Conservation (phyloP, 164 flowering plant species). For the Piper betle region DNA sequence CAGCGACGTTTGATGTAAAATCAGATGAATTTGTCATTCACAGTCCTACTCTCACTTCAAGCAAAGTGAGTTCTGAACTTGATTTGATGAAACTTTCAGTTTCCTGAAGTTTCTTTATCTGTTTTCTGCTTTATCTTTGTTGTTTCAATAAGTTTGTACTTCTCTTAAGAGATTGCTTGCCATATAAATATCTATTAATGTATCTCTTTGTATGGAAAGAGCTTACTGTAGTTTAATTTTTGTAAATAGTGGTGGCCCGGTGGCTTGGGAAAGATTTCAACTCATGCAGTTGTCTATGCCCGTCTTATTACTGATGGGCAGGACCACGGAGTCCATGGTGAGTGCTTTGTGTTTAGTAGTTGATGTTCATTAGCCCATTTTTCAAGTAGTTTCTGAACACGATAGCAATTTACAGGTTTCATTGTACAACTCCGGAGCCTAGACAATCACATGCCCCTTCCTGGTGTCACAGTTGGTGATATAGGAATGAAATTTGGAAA, state of each 20-base stretch:
- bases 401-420: constrained; percentile 40
- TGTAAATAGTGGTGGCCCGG: constrained; percentile 97
- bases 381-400: background rate
- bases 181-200: no score
- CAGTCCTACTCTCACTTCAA: constrained; percentile 89
- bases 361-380: background rate
- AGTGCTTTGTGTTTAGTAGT: background rate
- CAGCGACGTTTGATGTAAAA: constrained; percentile 87
- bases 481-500: constrained; percentile 97
- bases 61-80: constrained; percentile 55
- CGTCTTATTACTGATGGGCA: constrained; percentile 61
- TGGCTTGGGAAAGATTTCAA: constrained; percentile 88
- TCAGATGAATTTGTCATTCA: constrained; percentile 82
- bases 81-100: background rate
- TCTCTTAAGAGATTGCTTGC: background rate
- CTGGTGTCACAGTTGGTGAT: constrained; percentile 89
- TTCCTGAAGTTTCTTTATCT: background rate
- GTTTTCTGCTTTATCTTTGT: background rate
- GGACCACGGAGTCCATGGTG: constrained; percentile 90
- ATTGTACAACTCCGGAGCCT: constrained; percentile 88
- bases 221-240: background rate
- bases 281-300: constrained; percentile 88
- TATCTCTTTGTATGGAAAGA: background rate
- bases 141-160: background rate
- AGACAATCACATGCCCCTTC: constrained; percentile 86